These are phyloP conservation scores for Rhizoclosmatium hyalinum DNA, from an alignment of 371 early-diverging fungal species.

Conservation along the genomic window DNA sequence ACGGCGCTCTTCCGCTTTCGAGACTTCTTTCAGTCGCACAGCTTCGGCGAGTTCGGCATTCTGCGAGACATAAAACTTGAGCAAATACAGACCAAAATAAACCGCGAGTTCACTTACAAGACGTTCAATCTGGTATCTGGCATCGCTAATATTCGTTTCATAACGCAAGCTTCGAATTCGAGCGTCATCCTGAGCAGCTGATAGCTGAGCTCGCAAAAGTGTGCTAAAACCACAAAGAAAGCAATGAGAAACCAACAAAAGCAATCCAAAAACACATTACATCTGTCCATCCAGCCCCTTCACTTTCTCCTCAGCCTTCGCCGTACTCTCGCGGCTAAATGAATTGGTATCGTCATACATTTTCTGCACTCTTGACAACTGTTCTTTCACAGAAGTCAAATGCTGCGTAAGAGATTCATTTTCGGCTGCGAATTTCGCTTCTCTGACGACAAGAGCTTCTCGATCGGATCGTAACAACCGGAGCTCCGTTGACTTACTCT, in stretches of 20 bases:
- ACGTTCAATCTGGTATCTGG: slow-evolving; percentile 37
- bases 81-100: slow-evolving; percentile 17
- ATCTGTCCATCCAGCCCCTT: slow-evolving; percentile 55
- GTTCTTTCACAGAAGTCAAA: slow-evolving; percentile 46
- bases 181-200: slow-evolving; percentile 38
- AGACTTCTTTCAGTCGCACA: slow-evolving; percentile 28
- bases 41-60: slow-evolving; percentile 24
- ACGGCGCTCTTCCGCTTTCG: slow-evolving; percentile 26
- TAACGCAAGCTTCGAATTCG: slow-evolving; percentile 34
- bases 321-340: slow-evolving; percentile 41
- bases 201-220: slow-evolving; percentile 42
- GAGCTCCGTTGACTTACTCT: slow-evolving; percentile 38
- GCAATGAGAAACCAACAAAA: background rate
- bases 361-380: slow-evolving; percentile 40
- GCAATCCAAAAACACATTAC: slow-evolving; percentile 8
- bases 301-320: slow-evolving; percentile 51
- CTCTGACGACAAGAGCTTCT: slow-evolving; percentile 55
- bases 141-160: slow-evolving; percentile 42
- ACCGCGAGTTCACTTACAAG: background rate
- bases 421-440: slow-evolving; percentile 54
- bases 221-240: slow-evolving; percentile 9
- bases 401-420: slow-evolving; percentile 54
- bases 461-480: slow-evolving; percentile 55
- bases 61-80: slow-evolving; percentile 24
- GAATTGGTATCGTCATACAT: slow-evolving; percentile 50